These are phyloP conservation scores for Opeltia flavorubescens DNA, from an alignment of 495 filamentous ascomycete genomes.

Conservation along the genomic window DNA sequence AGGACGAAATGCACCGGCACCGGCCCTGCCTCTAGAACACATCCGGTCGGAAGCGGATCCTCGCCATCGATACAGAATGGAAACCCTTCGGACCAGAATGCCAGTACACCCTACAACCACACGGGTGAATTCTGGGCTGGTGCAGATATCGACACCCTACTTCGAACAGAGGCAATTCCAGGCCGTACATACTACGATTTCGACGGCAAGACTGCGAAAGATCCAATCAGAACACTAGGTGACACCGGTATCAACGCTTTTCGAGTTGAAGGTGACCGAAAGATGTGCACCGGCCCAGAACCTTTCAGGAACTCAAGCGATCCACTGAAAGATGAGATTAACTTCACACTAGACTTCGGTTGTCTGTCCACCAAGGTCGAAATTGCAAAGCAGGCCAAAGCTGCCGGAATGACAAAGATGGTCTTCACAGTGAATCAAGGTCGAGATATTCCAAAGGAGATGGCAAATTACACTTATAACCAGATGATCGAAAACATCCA, in stretches of 20 bases:
- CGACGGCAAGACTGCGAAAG: conserved; percentile 12
- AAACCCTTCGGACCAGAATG: background rate
- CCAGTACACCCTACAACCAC: background rate
- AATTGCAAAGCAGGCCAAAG: conserved; percentile 8
- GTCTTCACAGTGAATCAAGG: conserved; percentile 13
- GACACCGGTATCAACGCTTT: conserved; percentile 12
- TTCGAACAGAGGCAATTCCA: conserved; percentile 10
- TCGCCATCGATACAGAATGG: too few species aligned
- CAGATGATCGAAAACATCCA: conserved; percentile 9
- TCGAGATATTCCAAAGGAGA: conserved; percentile 5
- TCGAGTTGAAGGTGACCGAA: conserved; percentile 4
- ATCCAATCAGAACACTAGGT: conserved; percentile 11
- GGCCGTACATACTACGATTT: conserved; percentile 12
- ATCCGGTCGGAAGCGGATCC: too few species aligned
- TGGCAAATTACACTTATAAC: conserved; percentile 8
- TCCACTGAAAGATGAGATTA: conserved; percentile 5
- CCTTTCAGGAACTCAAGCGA: conserved; percentile 2
- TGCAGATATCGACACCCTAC: conserved; percentile 7
- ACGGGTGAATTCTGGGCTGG: conserved; percentile 10
- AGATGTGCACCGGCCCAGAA: conserved; percentile 4
- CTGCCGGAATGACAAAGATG: conserved; percentile 10
- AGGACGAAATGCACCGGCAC: too few species aligned
- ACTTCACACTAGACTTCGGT: conserved; percentile 8
- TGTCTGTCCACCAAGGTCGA: conserved; percentile 11
- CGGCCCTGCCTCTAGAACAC: too few species aligned